Evolutionary conservation across 352 stramenopile genomes (phyloP), one percentile per base, ranked within the genome.

Genomic region (Phytophthora pluvialis): DNA sequence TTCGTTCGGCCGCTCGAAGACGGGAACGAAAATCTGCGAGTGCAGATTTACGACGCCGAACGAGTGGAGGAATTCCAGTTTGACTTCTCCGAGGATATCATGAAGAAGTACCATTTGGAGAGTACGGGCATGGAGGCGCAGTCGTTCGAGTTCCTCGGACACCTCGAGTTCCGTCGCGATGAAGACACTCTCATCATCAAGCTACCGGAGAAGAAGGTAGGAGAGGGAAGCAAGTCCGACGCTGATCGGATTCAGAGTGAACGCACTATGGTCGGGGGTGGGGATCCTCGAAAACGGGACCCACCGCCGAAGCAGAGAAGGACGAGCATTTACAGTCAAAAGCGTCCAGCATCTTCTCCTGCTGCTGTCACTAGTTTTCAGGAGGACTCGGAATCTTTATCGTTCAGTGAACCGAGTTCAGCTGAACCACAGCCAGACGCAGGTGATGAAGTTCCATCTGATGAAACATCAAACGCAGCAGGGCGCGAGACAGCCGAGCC

Each of bases 1-100:
- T 91, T 91, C 26, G 80, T 87, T 40, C 77, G 83, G 3, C 79
- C 83, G 16, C 72, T 91, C 0, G 83, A 90, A 46, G 83, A 91
- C 44, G 83, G 83, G 1, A 91, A 91, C 29, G 83, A 91, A 54
- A 90, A 85, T 35, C 32, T 91, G 21, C 77, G 80, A 2, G 73
- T 91, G 44, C 77, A 90, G 47, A 90, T 91, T 29, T 91, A 91
- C 48, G 83, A 91, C 36, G 64, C 77, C 11, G 83, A 91, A 53
- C 77, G 77, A 21, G 77, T 91, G 12, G 83, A 91, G 38, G 80
- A 91, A 40, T 91, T 90, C 67, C 81, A 89, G 58, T 91, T 88
- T 44, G 83, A 91, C 36, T 91, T 90, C 47, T 78, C 67, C 1
- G 83, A 91, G 55, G 83, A 91, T 9, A 70, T 88, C 18, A 60